These are phyloP conservation scores for Ophiostoma piceae DNA, from an alignment of 2,329 filamentous ascomycete species.

Conservation along the genomic window DNA sequence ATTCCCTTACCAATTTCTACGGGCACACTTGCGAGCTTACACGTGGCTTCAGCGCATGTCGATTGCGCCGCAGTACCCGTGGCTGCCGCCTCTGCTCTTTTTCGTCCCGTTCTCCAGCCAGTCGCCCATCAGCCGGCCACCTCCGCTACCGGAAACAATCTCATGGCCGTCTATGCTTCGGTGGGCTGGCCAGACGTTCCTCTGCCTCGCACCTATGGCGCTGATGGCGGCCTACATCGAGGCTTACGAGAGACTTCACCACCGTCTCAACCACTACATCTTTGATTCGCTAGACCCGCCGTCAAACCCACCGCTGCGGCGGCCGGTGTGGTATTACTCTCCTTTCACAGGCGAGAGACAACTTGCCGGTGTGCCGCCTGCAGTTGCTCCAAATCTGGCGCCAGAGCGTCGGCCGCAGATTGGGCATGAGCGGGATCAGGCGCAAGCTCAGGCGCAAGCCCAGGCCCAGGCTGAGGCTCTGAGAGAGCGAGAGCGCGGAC, in stretches of 20 bases:
- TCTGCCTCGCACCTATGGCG: slow-evolving; percentile 45
- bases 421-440: background rate
- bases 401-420: background rate
- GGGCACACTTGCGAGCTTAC: slow-evolving; percentile 49
- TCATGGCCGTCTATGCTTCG: slow-evolving; percentile 37
- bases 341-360: slow-evolving; percentile 18
- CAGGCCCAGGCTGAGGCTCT: background rate
- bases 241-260: slow-evolving; percentile 36
- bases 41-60: slow-evolving; percentile 49
- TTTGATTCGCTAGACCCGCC: slow-evolving; percentile 38
- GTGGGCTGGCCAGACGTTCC: slow-evolving; percentile 42
- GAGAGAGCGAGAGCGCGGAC: background rate
- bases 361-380: slow-evolving; percentile 18
- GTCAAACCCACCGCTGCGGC: background rate
- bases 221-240: slow-evolving; percentile 43
- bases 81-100: slow-evolving; percentile 44
- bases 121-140: slow-evolving; percentile 46
- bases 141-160: slow-evolving; percentile 40
- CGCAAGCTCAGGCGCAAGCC: background rate
- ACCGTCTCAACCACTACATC: slow-evolving; percentile 38
- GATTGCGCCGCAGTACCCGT: slow-evolving; percentile 39
- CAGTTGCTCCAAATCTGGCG: slow-evolving; percentile 9
- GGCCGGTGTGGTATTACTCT: background rate
- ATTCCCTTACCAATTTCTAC: slow-evolving; percentile 35
- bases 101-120: slow-evolving; percentile 51